These are phyloP conservation scores for Macrocystidia cucumis DNA, from an alignment of 1,284 basidiomycete genomes.

Conservation along the genomic window DNA sequence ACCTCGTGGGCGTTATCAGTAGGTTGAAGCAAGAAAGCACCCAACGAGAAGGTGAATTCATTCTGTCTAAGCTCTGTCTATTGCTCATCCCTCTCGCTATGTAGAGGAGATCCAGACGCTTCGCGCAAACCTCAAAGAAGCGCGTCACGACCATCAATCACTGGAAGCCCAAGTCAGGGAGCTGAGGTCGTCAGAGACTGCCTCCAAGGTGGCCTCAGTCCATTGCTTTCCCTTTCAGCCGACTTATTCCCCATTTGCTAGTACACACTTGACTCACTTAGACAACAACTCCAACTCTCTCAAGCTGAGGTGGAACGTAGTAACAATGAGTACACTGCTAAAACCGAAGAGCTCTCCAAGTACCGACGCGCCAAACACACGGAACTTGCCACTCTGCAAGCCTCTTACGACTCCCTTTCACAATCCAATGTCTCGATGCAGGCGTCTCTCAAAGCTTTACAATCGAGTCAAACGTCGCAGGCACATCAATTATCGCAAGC, in stretches of 20 bases:
- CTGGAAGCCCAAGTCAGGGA: conserved; percentile 64
- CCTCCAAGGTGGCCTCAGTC: conserved; percentile 44
- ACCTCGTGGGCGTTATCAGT: conserved; percentile 67
- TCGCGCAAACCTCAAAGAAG: conserved; percentile 61
- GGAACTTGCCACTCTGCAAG: conserved; percentile 67
- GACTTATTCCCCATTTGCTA: conserved; percentile 24
- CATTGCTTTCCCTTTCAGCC: conserved; percentile 1
- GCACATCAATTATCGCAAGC: conserved; percentile 64
- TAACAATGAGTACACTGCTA: conserved; percentile 49
- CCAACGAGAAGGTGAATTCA: conserved; percentile 53
- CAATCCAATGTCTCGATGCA: conserved; percentile 57
- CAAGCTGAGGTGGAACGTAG: conserved; percentile 65
- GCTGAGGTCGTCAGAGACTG: conserved; percentile 59
- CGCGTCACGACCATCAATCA: conserved; percentile 62
- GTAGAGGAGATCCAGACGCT: conserved; percentile 67
- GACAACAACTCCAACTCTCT: conserved; percentile 71
- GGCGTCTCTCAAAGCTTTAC: conserved; percentile 60
- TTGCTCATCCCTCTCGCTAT: conserved; percentile 7
- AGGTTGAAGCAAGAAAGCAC: conserved; percentile 62
- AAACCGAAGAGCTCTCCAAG: conserved; percentile 67
- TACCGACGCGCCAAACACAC: conserved; percentile 69
- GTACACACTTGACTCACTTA: conserved; percentile 76
- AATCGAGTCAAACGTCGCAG: conserved; percentile 60
- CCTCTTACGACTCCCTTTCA: conserved; percentile 59
- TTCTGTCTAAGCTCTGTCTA: not conserved